phyloP scores from a whole-genome alignment of 2,329 filamentous ascomycete species.

The Cladosporium austrohemisphaericum region DNA sequence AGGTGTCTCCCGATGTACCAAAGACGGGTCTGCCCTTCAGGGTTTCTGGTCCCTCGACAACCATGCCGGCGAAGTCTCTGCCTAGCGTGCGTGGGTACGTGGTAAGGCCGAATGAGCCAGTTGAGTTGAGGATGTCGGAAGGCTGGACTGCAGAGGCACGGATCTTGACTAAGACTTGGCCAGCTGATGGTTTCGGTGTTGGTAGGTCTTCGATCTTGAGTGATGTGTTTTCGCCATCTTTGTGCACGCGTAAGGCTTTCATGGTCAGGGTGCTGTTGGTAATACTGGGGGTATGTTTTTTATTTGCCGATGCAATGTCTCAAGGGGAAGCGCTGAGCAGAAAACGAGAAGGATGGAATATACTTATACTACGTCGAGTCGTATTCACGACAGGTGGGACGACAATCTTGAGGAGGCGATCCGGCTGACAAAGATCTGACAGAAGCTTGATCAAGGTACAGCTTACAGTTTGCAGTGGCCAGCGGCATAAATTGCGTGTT shows the following conservation, averaged over 20 bases:
- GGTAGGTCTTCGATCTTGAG: constrained; percentile 17
- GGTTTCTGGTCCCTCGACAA: constrained; percentile 20
- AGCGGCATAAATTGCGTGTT: no score
- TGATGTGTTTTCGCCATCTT: constrained; percentile 15
- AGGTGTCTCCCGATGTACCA: constrained; percentile 28
- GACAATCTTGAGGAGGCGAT: no score
- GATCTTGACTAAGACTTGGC: constrained; percentile 28
- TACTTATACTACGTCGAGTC: no score
- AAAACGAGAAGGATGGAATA: no score
- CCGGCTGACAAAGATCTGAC: constrained; percentile 10
- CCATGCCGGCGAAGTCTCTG: constrained; percentile 32
- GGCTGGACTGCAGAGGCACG: constrained; percentile 30
- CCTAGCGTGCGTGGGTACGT: constrained; percentile 30
- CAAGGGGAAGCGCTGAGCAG: no score
- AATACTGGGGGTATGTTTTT: background rate
- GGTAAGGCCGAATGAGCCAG: constrained; percentile 27
- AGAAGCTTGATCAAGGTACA: background rate
- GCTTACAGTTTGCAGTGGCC: no score
- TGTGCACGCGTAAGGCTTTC: constrained; percentile 19
- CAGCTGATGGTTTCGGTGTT: constrained; percentile 21
- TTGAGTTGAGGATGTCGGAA: constrained; percentile 30
- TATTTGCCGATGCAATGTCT: no score
- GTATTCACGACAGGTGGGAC: no score
- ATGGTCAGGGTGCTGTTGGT: constrained; percentile 7
- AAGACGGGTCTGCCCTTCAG: constrained; percentile 30